These are phyloP conservation scores for Akanthomyces dipterigenus DNA, from an alignment of 2,329 filamentous ascomycete species.

Conservation along the genomic window DNA sequence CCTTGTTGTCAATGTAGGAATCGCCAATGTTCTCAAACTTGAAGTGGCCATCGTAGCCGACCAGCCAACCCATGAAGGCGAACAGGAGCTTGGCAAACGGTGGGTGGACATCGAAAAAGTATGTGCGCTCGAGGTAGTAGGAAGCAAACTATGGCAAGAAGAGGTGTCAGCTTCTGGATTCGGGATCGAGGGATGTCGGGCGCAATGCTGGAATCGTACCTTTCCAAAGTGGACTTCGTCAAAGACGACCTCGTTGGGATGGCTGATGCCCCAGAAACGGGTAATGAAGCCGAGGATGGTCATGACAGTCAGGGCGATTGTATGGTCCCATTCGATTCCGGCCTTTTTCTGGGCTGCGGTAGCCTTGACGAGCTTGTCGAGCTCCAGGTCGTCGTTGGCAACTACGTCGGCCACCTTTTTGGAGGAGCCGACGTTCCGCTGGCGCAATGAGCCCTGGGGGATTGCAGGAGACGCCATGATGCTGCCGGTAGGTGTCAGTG, in stretches of 20 bases:
- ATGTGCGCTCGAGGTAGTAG: conserved; percentile 89
- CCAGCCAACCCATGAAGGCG: conserved; percentile 92
- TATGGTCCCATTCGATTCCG: conserved; percentile 73
- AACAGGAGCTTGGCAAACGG: conserved; percentile 98
- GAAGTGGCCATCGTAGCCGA: conserved; percentile 95
- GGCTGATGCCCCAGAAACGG: conserved; percentile 91
- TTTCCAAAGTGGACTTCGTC: conserved; percentile 99
- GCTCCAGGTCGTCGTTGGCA: conserved; percentile 32
- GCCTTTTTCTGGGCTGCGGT: conserved; percentile 27
- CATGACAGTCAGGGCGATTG: conserved; percentile 67
- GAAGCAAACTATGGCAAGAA: conserved; percentile 54
- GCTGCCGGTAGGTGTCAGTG: conserved; percentile 13
- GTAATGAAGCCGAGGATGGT: conserved; percentile 83
- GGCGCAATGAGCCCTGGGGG: conserved; percentile 53
- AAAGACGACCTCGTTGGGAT: conserved; percentile 95
- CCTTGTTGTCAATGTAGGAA: conserved; percentile 94
- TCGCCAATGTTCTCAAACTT: conserved; percentile 99
- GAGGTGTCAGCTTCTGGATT: background rate
- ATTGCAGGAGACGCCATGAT: conserved; percentile 43
- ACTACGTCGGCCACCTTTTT: conserved; percentile 38
- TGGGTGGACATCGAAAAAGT: conserved; percentile 99
- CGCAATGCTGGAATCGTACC: conserved; percentile 46
- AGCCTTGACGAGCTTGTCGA: conserved; percentile 42
- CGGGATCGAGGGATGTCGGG: background rate
- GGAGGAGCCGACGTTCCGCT: conserved; percentile 45